Conservation (phyloP, 345 rosid genomes). For the Gossypium arboreum region DNA sequence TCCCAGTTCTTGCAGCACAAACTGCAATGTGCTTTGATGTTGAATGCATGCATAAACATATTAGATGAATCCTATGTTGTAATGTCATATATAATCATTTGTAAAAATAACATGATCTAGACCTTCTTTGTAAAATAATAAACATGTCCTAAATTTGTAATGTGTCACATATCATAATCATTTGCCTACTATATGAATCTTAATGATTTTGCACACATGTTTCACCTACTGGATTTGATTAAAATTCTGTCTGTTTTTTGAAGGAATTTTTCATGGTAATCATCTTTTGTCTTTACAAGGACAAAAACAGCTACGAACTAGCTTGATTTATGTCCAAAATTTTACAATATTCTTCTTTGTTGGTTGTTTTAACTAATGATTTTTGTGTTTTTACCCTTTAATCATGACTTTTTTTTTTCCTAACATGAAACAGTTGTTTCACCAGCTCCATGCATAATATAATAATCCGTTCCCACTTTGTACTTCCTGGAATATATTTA, state of each 20-base stretch:
- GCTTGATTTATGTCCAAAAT: neutral
- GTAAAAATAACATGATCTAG: too few species aligned
- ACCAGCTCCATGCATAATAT: conserved; percentile 1
- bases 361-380: neutral
- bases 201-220: neutral
- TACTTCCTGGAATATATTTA: neutral
- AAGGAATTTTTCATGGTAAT: neutral
- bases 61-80: neutral
- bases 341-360: neutral
- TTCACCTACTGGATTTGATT: neutral
- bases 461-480: neutral
- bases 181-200: neutral
- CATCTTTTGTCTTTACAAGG: neutral
- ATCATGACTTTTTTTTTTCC: neutral
- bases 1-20: neutral
- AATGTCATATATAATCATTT: neutral
- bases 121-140: too few species aligned
- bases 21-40: neutral
- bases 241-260: neutral
- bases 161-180: neutral
- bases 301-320: neutral
- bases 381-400: neutral
- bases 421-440: neutral
- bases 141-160: too few species aligned
- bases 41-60: neutral